Conservation (phyloP, 2,329 filamentous ascomycete species). For the Neonectria magnoliae region DNA sequence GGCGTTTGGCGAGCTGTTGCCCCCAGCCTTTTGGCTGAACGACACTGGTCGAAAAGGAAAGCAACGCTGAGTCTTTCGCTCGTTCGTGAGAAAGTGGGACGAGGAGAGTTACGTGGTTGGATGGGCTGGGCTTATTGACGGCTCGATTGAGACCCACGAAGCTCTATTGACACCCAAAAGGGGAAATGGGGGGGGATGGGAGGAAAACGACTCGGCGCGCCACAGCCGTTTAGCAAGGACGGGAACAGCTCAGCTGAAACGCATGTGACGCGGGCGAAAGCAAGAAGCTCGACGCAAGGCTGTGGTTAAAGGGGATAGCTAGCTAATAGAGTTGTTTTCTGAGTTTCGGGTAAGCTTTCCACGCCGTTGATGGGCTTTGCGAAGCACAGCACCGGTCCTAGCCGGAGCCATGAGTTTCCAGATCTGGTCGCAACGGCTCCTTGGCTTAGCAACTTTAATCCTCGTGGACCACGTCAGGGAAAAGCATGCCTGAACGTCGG, state of each 20-base stretch:
- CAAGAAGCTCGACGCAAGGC: not conserved
- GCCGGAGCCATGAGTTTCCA: not conserved
- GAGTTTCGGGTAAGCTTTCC: not conserved
- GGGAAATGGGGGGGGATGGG: not conserved
- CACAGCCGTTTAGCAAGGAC: not conserved
- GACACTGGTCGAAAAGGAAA: not conserved
- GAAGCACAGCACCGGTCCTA: not conserved
- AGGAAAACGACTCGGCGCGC: not conserved
- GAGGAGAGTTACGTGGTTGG: not conserved
- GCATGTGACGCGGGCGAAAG: not conserved
- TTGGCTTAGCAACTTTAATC: not conserved
- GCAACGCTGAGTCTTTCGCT: too few relatives aligned
- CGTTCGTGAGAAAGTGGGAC: not conserved
- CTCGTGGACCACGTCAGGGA: not conserved
- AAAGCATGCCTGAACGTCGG: not conserved
- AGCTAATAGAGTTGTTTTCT: not conserved
- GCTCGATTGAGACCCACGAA: too few relatives aligned
- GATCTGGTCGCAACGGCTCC: not conserved
- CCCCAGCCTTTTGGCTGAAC: not conserved
- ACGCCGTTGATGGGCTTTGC: not conserved
- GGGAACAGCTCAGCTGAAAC: not conserved
- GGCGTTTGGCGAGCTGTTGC: not conserved
- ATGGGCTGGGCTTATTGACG: not conserved
- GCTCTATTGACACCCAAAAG: conserved; percentile 2
- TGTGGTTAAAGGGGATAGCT: too few relatives aligned